These are phyloP conservation scores for Hanseniaspora nectarophila DNA, from an alignment of 805 yeast genomes.

Conservation along the genomic window DNA sequence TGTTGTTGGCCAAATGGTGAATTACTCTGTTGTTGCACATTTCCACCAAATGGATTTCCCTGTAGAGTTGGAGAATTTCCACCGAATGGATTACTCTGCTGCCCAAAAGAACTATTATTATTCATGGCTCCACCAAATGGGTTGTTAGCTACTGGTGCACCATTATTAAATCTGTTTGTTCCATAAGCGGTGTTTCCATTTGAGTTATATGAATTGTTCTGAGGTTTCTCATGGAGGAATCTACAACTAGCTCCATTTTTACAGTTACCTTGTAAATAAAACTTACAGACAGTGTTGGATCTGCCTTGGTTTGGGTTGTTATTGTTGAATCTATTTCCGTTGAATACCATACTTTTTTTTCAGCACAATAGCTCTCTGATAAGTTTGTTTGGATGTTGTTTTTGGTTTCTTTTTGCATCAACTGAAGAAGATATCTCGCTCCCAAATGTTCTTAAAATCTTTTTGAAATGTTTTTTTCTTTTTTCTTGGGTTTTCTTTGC, in stretches of 20 bases:
- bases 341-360: not conserved
- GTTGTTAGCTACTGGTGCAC: constrained; percentile 8
- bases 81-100: not conserved
- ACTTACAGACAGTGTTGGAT: constrained; percentile 32
- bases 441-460: too few relatives aligned
- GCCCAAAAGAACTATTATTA: not conserved
- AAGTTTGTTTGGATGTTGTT: too few relatives aligned
- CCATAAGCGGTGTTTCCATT: constrained; percentile 17
- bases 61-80: not conserved
- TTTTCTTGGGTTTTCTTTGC: too few relatives aligned
- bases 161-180: not conserved
- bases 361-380: too few relatives aligned
- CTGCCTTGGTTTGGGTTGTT: constrained; percentile 15
- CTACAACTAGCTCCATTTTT: constrained; percentile 34
- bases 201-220: constrained; percentile 16
- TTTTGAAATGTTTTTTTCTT: too few relatives aligned
- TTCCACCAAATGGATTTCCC: not conserved
- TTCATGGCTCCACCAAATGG: not conserved
- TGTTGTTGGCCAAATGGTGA: not conserved
- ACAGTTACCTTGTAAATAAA: constrained; percentile 35
- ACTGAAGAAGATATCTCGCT: too few relatives aligned
- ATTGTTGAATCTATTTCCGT: constrained; percentile 13
- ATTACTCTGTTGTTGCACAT: not conserved
- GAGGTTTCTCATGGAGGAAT: constrained; percentile 30
- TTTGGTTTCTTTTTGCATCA: too few relatives aligned